Evolutionary conservation across 2,329 filamentous ascomycete genomes (phyloP).

Genomic region (Cladosporium sp.): DNA sequence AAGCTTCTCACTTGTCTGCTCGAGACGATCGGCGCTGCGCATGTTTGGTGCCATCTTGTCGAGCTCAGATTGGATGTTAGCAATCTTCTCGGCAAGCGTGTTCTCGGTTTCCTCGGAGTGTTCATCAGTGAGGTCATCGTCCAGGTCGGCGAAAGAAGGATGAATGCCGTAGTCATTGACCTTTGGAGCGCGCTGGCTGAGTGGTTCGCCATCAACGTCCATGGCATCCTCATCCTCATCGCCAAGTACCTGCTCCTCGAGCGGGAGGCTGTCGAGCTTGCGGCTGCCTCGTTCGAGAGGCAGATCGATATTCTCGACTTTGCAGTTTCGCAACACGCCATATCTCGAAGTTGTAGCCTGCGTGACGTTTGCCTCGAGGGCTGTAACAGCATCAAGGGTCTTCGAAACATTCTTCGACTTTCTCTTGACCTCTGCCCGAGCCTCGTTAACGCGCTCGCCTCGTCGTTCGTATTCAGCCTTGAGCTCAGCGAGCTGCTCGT

Average conservation of each 20-base stretch:
- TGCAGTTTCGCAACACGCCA: constrained; percentile 76
- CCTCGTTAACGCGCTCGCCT: constrained; percentile 69
- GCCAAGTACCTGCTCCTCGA: constrained; percentile 67
- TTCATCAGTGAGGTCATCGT: constrained; percentile 75
- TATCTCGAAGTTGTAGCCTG: constrained; percentile 80
- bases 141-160: constrained; percentile 74
- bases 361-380: constrained; percentile 78
- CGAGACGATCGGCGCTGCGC: constrained; percentile 85
- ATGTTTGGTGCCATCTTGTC: constrained; percentile 97
- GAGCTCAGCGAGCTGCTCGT: constrained; percentile 63
- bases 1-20: constrained; percentile 75
- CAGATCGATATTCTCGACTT: constrained; percentile 85
- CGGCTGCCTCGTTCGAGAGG: constrained; percentile 68
- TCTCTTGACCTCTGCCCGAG: constrained; percentile 73
- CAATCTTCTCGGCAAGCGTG: constrained; percentile 70
- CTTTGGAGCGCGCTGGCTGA: constrained; percentile 44
- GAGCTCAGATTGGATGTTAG: constrained; percentile 66
- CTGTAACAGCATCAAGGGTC: constrained; percentile 65
- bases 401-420: constrained; percentile 77
- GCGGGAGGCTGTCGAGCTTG: constrained; percentile 72
- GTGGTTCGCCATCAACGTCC: constrained; percentile 74
- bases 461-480: constrained; percentile 63
- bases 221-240: constrained; percentile 73
- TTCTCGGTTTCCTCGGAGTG: constrained; percentile 67
- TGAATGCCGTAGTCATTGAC: constrained; percentile 89